Base-by-base conservation (phyloP, 306 rosid genomes). In the Trifolium fragiferum region DNA sequence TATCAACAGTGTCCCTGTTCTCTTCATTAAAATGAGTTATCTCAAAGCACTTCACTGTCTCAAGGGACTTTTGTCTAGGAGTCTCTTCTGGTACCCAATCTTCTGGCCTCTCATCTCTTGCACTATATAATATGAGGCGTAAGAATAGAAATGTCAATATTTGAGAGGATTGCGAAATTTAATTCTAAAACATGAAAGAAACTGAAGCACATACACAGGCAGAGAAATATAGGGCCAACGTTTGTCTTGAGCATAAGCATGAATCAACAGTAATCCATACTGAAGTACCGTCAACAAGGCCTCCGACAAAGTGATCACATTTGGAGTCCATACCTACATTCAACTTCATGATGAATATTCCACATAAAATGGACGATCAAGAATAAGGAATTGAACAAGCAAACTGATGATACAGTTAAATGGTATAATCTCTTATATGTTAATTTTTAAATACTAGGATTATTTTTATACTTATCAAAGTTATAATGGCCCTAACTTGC, bases 241-340 rank as follows among this genome's bases (percentile, higher is more conserved):
- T 87, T 88, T 91, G 85, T 94, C 98, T 85, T 94, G 98, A 77
- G 95, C 97, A 85, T 94, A 93, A 73, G 98, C 98, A 86, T 91
- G 97, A 43, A 60, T 87, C 83, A 94, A 84, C 77, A 94, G 83
- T 75, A 91, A 83, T 66, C 92, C 98, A 75, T 88, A 94, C 75
- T 88, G 96, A 43, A 90, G 75, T 27, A 91, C 97, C 13, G 98
- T 94, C 87, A 91, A 76, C 80, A 86, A 84, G 87, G 98, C 97
- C 87, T 94, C 97, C 93, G 88, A 92, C 19, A 94, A 80, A 21
- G 98, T 91, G 66, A 94, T 83, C 79, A 84, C 95, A 18, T 94
- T 82, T 50, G 98, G 97, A 76, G 97, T 91, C 98, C 97, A 94
- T 43, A 94, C 89, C 98, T 91, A 79, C 81, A 63, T 75, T 66